Evolutionary conservation across 2,329 filamentous ascomycete species (phyloP).

Genomic region (Zymoseptoria passerinii): DNA sequence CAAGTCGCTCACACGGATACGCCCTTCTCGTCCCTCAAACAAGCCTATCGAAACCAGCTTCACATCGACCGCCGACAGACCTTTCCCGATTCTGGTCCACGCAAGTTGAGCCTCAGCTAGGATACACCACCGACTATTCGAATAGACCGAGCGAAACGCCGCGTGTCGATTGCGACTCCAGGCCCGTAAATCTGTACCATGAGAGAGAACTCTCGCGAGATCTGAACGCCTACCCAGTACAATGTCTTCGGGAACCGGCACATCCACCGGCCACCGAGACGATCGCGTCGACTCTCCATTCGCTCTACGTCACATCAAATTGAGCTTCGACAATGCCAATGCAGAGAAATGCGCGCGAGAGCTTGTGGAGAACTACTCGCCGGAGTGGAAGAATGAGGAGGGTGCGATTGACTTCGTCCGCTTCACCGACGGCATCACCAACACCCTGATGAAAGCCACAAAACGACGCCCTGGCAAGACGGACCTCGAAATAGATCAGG

Average conservation of each 20-base stretch:
- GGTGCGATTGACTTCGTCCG: conserved; percentile 75
- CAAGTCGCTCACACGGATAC: not conserved
- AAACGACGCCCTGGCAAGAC: conserved; percentile 62
- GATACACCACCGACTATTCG: not conserved
- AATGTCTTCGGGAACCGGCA: conserved; percentile 12
- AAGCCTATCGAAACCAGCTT: not conserved
- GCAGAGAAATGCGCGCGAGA: conserved; percentile 69
- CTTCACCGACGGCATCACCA: conserved; percentile 98
- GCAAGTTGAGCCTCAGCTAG: conserved; percentile 1
- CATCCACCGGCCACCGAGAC: conserved; percentile 18
- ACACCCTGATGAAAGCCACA: conserved; percentile 76
- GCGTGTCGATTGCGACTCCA: conserved; percentile 8
- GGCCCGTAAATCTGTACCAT: conserved; percentile 4
- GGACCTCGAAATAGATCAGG: conserved; percentile 68
- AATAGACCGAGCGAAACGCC: not conserved
- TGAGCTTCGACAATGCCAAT: conserved; percentile 69
- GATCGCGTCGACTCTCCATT: conserved; percentile 27
- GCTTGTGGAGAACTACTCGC: conserved; percentile 70
- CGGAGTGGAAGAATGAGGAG: conserved; percentile 69
- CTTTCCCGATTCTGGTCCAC: not conserved
- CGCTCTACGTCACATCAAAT: conserved; percentile 51
- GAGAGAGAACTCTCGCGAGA: conserved; percentile 6
- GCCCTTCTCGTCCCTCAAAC: not conserved
- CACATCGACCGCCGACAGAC: conserved; percentile 1
- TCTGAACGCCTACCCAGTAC: conserved; percentile 15